Base-by-base conservation (phyloP, 768 basidiomycete species). In the Lanmaoa pseudosensibilis region DNA sequence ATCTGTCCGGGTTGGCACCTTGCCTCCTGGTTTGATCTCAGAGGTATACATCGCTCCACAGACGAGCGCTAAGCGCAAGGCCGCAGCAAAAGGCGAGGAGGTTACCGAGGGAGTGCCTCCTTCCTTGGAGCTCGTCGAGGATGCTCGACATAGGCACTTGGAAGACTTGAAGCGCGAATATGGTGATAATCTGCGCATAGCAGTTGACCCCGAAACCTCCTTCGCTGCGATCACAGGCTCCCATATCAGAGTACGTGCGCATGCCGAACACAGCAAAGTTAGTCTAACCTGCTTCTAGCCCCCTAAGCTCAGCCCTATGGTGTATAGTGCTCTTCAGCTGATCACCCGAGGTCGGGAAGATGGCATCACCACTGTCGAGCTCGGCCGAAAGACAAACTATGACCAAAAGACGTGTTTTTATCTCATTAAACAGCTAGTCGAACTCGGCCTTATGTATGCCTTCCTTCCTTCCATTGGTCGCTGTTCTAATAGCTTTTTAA, bases 381-480 rank as follows among this genome's bases (percentile, higher is more conserved):
- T 96, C 15, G 89, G 90, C 25, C 83, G 84, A 62, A 78, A 83
- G 65, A 87, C 92, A 11, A 83, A 83, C 47, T 93, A 95, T 65
- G 92, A 94, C 66, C 90, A 91, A 67, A 94, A 94, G 72, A 89
- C 90, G 2, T 91, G 91, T 60, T 92, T 91, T 69, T 94, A 95
- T 72, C 82, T 93, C 55, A 83, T 92, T 55, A 83, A 85, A 61
- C 85, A 90, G 61, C 76, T 95, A 18, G 78, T 86, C 3, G 84
- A 87, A 50, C 76, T 95, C 51, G 84, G 82, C 64, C 76, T 90
- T 39, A 82, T 94, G 89, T 90, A 78, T 51, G 86, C 61, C 18
- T 30, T 38, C 45, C 25, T 50, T 54, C 44, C 13, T 39, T 36
- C 34, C 0, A 16, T 34, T n/a, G 13, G n/a, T 48, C 59, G 1